Conservation (phyloP, 371 early-diverging fungal species). For the Nosema granulosis region DNA sequence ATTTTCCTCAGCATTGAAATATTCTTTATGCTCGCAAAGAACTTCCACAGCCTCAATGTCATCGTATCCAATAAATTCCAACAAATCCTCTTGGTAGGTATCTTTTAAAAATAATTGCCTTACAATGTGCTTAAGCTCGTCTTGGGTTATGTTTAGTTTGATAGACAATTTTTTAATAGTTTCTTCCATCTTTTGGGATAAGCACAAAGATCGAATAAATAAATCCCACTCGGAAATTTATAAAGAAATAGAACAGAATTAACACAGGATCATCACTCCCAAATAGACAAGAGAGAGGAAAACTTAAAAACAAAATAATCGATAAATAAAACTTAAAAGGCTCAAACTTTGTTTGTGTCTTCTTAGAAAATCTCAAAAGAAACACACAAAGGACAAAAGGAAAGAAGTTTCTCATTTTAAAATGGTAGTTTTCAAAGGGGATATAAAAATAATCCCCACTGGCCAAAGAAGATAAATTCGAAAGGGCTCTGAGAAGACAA, state of each 20-base stretch:
- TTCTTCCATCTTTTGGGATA: slow-evolving; percentile 45
- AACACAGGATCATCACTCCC: background rate
- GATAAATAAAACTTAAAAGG: background rate
- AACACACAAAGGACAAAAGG: slow-evolving; percentile 11
- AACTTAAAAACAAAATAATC: slow-evolving; percentile 6
- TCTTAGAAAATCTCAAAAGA: background rate
- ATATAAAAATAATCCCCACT: slow-evolving; percentile 42
- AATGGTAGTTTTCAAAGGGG: background rate
- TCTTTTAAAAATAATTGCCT: slow-evolving; percentile 37
- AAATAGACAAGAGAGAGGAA: background rate
- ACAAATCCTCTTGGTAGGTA: slow-evolving; percentile 50
- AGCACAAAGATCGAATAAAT: slow-evolving; percentile 6
- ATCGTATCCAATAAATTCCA: slow-evolving; percentile 63
- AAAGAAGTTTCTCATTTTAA: slow-evolving; percentile 7
- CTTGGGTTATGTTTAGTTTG: slow-evolving; percentile 36
- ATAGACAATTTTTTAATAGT: slow-evolving; percentile 24
- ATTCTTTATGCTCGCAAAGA: slow-evolving; percentile 42
- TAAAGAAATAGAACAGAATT: background rate
- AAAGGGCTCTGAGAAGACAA: slow-evolving; percentile 13
- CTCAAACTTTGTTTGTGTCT: background rate
- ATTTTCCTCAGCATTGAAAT: slow-evolving; percentile 8
- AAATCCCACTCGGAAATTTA: slow-evolving; percentile 9
- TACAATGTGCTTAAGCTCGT: slow-evolving; percentile 51
- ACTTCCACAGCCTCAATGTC: slow-evolving; percentile 48
- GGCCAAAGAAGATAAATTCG: slow-evolving; percentile 12